Evolutionary conservation across 2,329 filamentous ascomycete genomes (phyloP).

Genomic region (Colletotrichum euphorbiae): DNA sequence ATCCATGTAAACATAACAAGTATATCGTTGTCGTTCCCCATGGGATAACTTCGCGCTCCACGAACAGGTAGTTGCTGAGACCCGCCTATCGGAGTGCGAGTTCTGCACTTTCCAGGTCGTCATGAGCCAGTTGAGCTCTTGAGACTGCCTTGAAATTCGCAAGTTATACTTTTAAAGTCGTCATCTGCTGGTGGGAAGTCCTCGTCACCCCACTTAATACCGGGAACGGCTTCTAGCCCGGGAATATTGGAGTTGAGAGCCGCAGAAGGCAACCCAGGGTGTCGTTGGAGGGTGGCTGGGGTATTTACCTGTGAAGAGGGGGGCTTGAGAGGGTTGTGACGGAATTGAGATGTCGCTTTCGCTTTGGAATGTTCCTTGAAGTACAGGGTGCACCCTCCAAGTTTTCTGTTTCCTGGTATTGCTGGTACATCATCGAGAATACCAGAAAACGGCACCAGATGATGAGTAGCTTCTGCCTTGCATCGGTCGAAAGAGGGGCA

Average conservation of each 20-base stretch:
- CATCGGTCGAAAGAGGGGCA: slow-evolving; percentile 33
- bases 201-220: neutral
- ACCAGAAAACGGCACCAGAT: neutral
- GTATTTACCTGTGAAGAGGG: neutral
- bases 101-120: neutral
- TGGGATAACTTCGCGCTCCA: slow-evolving; percentile 15
- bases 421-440: slow-evolving; percentile 4
- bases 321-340: neutral
- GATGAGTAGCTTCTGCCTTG: slow-evolving; percentile 13
- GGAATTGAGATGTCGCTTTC: slow-evolving; percentile 8
- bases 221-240: neutral
- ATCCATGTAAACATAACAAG: slow-evolving; percentile 14
- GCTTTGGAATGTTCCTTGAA: slow-evolving; percentile 21
- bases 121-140: neutral
- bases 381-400: neutral
- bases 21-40: slow-evolving; percentile 17
- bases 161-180: slow-evolving; percentile 24
- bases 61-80: slow-evolving; percentile 20
- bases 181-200: slow-evolving; percentile 3
- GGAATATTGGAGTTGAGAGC: neutral
- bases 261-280: neutral
- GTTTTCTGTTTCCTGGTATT: neutral
- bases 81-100: neutral
- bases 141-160: slow-evolving; percentile 3
- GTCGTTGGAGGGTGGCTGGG: neutral